A percentile compares a stretch with the other conserved stretches of the same genome.
phyloP scores from a whole-genome alignment of 2,329 filamentous ascomycete species.

The Ascosphaera pollenicola region DNA sequence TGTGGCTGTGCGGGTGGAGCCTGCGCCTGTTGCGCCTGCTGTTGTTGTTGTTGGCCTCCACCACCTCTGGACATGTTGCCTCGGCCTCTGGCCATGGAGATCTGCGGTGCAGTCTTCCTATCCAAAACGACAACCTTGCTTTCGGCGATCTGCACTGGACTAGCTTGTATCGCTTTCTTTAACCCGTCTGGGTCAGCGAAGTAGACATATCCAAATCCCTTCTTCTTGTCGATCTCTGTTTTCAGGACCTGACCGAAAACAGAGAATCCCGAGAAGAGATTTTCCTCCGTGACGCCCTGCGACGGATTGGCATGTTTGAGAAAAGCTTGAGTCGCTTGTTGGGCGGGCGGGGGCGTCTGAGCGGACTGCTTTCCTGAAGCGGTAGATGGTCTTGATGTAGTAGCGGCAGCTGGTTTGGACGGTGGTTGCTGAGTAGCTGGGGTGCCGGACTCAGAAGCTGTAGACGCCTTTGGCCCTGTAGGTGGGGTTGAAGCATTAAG shows the following conservation, averaged over 20 bases:
- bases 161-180: constrained; percentile 58
- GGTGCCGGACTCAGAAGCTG: background rate
- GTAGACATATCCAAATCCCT: constrained; percentile 84
- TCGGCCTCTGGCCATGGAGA: constrained; percentile 1
- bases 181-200: constrained; percentile 55
- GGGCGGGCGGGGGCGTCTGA: constrained; percentile 6
- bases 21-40: too few relatives aligned
- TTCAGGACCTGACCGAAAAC: constrained; percentile 51
- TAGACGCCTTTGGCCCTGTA: background rate
- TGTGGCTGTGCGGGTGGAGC: too few relatives aligned
- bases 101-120: constrained; percentile 11
- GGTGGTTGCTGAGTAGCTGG: too few relatives aligned
- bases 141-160: constrained; percentile 61
- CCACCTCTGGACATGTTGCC: too few relatives aligned
- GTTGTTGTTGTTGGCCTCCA: too few relatives aligned
- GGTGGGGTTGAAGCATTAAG: background rate
- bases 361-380: constrained; percentile 4
- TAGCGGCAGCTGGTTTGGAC: background rate
- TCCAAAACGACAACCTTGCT: constrained; percentile 75
- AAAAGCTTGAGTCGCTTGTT: constrained; percentile 32
- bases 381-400: constrained; percentile 1
- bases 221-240: constrained; percentile 85
- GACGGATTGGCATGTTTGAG: constrained; percentile 70
- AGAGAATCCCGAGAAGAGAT: constrained; percentile 53
- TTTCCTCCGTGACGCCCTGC: constrained; percentile 69